Base-by-base conservation (phyloP, 2,329 filamentous ascomycete species). In the Nemania abortiva region DNA sequence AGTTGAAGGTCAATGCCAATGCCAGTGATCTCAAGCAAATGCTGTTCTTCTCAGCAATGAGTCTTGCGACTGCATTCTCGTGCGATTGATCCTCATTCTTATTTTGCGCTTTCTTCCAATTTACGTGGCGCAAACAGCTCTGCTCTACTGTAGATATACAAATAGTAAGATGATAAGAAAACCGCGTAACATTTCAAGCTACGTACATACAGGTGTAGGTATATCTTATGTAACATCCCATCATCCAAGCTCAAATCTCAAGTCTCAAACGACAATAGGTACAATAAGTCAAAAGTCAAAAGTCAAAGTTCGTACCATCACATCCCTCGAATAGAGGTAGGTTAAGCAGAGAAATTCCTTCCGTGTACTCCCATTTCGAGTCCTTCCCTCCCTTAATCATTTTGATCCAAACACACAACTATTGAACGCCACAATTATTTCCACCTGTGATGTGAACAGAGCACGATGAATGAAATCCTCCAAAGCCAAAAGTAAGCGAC, bases 151-250 rank as follows among this genome's bases (percentile, higher is more conserved):
- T n/a, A n/a, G n/a, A n/a, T n/a, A 18, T 42, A 42, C n/a, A 2
- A 18, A 42, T 18, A 6, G 39, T 42, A 11, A 42, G 39, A 42
- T 42, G 39, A 6, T 42, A 42, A 37, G 34, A 37, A 11, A 11
- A 18, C 39, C 5, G 15, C 11, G 15, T 42, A 42, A 42, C 18
- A 42, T 42, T 42, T 18, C 4, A 42, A 6, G 39, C 39, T 42
- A 42, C 63, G 45, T 65, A 66, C 63, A 53, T 65, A 69, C 59
- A 64, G 24, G 37, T 66, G 42, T 2, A 37, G 34, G 34, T 67
- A 61, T 55, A 49, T 55, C 20, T 50, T 62, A 63, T 52, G 50
- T 69, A 49, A 49, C 24, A 63, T 55, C n/a, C 59, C 29, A 49
- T 59, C 24, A 59, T 59, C 57, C 53, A 59, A 62, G 11, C 53